Evolutionary conservation across 2,329 filamentous ascomycete species (phyloP).

Genomic region (Colletotrichum cereale): DNA sequence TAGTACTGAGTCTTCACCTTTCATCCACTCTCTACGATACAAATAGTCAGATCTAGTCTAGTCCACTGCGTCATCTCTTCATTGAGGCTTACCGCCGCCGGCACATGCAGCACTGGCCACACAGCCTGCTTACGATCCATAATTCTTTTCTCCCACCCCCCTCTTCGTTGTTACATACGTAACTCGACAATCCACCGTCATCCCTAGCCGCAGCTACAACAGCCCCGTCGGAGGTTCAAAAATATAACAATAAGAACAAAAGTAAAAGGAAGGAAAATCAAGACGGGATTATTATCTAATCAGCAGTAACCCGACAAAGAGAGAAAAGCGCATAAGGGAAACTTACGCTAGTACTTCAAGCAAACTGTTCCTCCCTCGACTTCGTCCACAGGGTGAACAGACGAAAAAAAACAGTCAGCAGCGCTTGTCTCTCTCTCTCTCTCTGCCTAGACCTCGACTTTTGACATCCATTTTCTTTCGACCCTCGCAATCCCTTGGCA

Average conservation of each 20-base stretch:
- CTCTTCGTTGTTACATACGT: not conserved
- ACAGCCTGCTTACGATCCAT: conserved; percentile 9
- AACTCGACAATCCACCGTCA: conserved; percentile 15
- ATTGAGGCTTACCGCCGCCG: not conserved
- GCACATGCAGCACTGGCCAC: conserved; percentile 8
- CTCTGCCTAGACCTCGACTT: not conserved
- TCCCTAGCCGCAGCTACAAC: conserved; percentile 9
- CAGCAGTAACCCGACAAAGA: not conserved
- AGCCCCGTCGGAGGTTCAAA: not conserved
- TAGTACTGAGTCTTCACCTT: not conserved
- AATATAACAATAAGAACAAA: not conserved
- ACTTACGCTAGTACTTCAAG: not conserved
- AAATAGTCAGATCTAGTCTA: not conserved
- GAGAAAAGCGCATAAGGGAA: not conserved
- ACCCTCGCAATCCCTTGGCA: conserved; percentile 8
- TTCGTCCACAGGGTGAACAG: not conserved
- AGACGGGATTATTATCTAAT: not conserved
- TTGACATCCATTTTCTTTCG: not conserved
- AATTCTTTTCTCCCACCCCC: not conserved
- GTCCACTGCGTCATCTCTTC: not conserved
- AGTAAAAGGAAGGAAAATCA: not conserved
- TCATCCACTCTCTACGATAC: not conserved
- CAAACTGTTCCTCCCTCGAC: not conserved
- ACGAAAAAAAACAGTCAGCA: not conserved
- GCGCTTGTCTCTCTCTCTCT: not conserved